Evolutionary conservation across 768 basidiomycete genomes (phyloP).

Genomic region (Chalciporus sphaerocephalus): DNA sequence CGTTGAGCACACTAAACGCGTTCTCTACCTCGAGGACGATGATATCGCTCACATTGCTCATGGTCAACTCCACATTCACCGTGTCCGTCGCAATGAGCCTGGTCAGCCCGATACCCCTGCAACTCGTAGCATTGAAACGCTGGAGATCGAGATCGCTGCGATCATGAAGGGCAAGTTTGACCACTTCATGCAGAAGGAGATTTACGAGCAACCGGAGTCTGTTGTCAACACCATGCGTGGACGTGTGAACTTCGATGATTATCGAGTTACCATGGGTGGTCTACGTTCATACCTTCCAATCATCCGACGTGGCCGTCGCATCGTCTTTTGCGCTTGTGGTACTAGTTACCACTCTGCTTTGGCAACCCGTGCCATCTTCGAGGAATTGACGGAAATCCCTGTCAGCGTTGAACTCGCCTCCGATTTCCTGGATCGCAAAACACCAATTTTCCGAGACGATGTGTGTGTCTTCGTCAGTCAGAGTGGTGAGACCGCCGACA

Average conservation of each 20-base stretch:
- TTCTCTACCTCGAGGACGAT: slow-evolving; percentile 97
- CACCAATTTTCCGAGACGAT: slow-evolving; percentile 98
- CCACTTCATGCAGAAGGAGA: slow-evolving; percentile 99
- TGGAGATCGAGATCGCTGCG: slow-evolving; percentile 98
- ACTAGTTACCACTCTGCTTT: slow-evolving; percentile 97
- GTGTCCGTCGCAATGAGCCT: slow-evolving; percentile 84
- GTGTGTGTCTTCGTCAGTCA: slow-evolving; percentile 95
- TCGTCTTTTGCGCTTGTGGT: slow-evolving; percentile 97
- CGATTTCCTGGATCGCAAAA: slow-evolving; percentile 98
- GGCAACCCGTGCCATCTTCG: slow-evolving; percentile 95
- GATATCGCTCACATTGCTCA: slow-evolving; percentile 97
- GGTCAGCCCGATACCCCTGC: slow-evolving; percentile 50
- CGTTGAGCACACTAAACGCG: slow-evolving; percentile 98
- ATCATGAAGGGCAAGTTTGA: slow-evolving; percentile 99
- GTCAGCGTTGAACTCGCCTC: slow-evolving; percentile 95
- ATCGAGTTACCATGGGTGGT: slow-evolving; percentile 90
- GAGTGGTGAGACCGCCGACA: slow-evolving; percentile 98
- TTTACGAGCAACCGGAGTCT: slow-evolving; percentile 97
- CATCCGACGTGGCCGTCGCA: slow-evolving; percentile 89
- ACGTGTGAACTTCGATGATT: slow-evolving; percentile 95
- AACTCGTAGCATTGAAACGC: slow-evolving; percentile 94
- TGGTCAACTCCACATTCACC: slow-evolving; percentile 98
- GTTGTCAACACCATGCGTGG: slow-evolving; percentile 99
- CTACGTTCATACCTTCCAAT: slow-evolving; percentile 92
- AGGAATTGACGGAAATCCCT: slow-evolving; percentile 98